Evolutionary conservation across 805 yeast species (phyloP), one percentile per base, ranked within the genome.

Genomic region (Myxozyma sirexii): DNA sequence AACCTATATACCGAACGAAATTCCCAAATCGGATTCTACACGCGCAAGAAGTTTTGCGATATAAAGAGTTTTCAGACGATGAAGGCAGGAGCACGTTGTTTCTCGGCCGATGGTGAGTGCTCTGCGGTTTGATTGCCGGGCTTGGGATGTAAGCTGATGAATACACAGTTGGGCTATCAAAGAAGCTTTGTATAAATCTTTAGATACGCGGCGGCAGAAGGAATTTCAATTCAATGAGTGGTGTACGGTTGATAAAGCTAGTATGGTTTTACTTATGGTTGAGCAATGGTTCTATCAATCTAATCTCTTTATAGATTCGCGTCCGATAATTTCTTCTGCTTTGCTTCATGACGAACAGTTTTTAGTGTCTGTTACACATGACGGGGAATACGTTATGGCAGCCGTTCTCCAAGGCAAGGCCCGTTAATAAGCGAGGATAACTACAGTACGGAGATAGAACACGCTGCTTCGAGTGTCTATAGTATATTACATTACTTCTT

Each of bases 141-240:
- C n/a, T 12, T 12, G 10, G 12, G 41, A 12, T 5, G 4, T 33
- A 47, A n/a, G 33, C n/a, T 10, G 42, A 46, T 57, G 39, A 53
- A 52, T 29, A 37, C 31, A 27, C 26, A 59, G 67, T 19, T 65
- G 68, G 68, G 54, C 66, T 5, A 41, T 60, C 23, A 65, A 65
- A 43, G 68, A 65, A 41, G 63, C 67, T 1, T 26, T 58, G 26
- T 65, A 35, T 57, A 65, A 65, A 45, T 31, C 67, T 13, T 24
- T 65, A 19, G 65, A 64, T 24, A 17, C 24, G 4, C 35, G 24
- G 4, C 31, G 55, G 23, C 68, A 65, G 53, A 27, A 21, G 4
- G 47, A 19, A 26, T 65, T 64, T 35, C 37, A 44, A 19, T 61
- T 65, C 45, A 50, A 46, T 29, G 62, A 61, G 15, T 65, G 68